phyloP scores from a whole-genome alignment of 768 basidiomycete genomes.

The Mycena albidolilacea region DNA sequence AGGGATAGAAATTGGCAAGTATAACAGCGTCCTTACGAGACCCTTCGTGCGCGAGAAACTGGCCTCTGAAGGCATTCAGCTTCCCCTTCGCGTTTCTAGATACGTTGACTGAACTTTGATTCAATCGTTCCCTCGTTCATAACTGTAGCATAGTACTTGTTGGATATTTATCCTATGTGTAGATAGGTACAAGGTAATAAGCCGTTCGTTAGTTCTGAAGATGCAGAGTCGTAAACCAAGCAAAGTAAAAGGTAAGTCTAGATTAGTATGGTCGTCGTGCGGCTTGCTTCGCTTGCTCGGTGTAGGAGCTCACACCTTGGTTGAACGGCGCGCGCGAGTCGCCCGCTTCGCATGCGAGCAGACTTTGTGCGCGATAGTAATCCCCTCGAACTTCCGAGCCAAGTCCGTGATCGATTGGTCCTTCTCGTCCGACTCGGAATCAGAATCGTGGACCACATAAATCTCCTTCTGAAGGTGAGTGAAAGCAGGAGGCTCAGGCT shows the following conservation, averaged over 20 bases:
- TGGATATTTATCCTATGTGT: conserved; percentile 20
- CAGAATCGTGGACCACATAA: conserved; percentile 35
- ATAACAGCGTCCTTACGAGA: conserved; percentile 64
- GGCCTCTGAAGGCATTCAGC: conserved; percentile 52
- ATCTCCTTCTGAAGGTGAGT: conserved; percentile 20
- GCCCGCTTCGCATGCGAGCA: conserved; percentile 23
- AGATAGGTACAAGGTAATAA: conserved; percentile 15
- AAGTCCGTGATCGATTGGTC: conserved; percentile 19
- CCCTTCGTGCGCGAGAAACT: conserved; percentile 62
- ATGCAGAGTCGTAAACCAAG: not conserved
- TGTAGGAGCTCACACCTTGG: no score
- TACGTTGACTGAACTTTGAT: conserved; percentile 26
- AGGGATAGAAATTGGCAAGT: conserved; percentile 59
- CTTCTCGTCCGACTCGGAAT: conserved; percentile 18
- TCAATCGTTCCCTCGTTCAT: conserved; percentile 6
- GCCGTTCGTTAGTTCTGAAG: not conserved
- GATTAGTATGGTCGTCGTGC: not conserved
- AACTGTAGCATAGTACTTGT: conserved; percentile 39
- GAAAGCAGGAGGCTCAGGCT: not conserved
- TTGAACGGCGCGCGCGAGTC: not conserved
- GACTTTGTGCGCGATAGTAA: conserved; percentile 27
- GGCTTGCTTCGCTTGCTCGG: not conserved
- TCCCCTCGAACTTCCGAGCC: conserved; percentile 18
- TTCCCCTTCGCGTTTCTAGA: conserved; percentile 55
- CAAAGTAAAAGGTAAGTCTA: not conserved